Evolutionary conservation across 495 filamentous ascomycete species (phyloP), one percentile per base, ranked within the genome.

Genomic region (Trypethelium eluteriae): DNA sequence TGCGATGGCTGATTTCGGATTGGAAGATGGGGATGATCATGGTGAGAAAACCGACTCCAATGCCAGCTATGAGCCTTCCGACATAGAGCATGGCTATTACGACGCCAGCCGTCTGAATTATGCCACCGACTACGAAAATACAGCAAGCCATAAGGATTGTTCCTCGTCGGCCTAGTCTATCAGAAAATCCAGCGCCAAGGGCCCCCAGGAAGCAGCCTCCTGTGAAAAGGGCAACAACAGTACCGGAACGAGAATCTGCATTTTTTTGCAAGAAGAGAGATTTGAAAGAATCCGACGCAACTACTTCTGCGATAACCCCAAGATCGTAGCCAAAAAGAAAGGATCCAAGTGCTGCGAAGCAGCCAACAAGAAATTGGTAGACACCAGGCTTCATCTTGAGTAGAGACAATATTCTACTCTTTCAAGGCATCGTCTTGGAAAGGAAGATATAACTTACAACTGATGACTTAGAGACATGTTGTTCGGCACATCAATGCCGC

Each of bases 161-260:
- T 36, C 64, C 64, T 7, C 71, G 68, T 34, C 72, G 72, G n/a
- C 72, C 72, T 11, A 74, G 56, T 25, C 36, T 57, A 63, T 72
- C 72, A 12, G 66, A 64, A 62, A 62, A 68, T 16, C 66, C 69
- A 12, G 66, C 72, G 9, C 68, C 36, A 47, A 70, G 68, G 32
- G 71, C 72, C 25, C 71, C 71, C 39, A 70, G 61, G 68, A 76
- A 69, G 44, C 39, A 65, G 12, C 78, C 78, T 36, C 74, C 79
- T 25, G 77, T 79, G 62, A 80, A 81, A 11, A 76, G 70, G 32
- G 77, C 73, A 11, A 79, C 77, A n/a, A 78, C 75, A 3, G 77
- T 75, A 6, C 78, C 73, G 16, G 64, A 67, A 32, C 68, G 62
- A n/a, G 70, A 47, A 34, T 65, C 66, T 25, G 53, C 66, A 64